Percentiles rank a stretch among this genome's conserved stretches.
phyloP scores from a whole-genome alignment of 495 filamentous ascomycete genomes.

The Aspergillus mulundensis region DNA sequence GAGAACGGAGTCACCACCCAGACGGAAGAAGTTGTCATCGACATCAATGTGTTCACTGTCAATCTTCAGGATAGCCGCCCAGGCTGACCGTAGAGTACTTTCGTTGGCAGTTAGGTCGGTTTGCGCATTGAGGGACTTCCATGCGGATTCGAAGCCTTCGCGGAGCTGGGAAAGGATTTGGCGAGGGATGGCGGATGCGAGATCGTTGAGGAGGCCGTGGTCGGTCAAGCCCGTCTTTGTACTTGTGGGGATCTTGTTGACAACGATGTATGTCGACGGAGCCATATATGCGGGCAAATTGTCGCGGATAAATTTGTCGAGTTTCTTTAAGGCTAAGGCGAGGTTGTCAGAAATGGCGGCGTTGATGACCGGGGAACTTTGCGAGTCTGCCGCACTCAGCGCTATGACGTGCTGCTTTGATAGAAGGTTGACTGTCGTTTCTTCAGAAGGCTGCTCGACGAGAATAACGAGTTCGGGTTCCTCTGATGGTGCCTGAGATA shows the following conservation, averaged over 20 bases:
- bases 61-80: slow-evolving; percentile 43
- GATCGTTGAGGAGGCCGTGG: slow-evolving; percentile 22
- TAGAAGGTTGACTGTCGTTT: slow-evolving; percentile 22
- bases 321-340: slow-evolving; percentile 25
- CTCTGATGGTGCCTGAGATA: slow-evolving; percentile 20
- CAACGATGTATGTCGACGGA: slow-evolving; percentile 32
- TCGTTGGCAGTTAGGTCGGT: slow-evolving; percentile 31
- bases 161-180: slow-evolving; percentile 19
- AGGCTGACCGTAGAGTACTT: slow-evolving; percentile 37
- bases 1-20: slow-evolving; percentile 44
- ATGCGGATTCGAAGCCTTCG: slow-evolving; percentile 21
- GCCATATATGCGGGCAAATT: slow-evolving; percentile 40
- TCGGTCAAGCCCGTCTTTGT: slow-evolving; percentile 20
- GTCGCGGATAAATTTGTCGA: slow-evolving; percentile 35
- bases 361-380: slow-evolving; percentile 11
- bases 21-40: slow-evolving; percentile 45
- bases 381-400: not conserved
- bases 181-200: slow-evolving; percentile 23
- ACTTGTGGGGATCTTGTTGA: slow-evolving; percentile 26
- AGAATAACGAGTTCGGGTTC: slow-evolving; percentile 25
- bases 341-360: slow-evolving; percentile 20
- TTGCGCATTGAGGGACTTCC: slow-evolving; percentile 19
- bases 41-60: slow-evolving; percentile 32
- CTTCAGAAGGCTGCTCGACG: slow-evolving; percentile 24
- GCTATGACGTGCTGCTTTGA: slow-evolving; percentile 17